Base-by-base conservation (phyloP, 495 filamentous ascomycete genomes). In the Hyaloscypha hepaticicola region DNA sequence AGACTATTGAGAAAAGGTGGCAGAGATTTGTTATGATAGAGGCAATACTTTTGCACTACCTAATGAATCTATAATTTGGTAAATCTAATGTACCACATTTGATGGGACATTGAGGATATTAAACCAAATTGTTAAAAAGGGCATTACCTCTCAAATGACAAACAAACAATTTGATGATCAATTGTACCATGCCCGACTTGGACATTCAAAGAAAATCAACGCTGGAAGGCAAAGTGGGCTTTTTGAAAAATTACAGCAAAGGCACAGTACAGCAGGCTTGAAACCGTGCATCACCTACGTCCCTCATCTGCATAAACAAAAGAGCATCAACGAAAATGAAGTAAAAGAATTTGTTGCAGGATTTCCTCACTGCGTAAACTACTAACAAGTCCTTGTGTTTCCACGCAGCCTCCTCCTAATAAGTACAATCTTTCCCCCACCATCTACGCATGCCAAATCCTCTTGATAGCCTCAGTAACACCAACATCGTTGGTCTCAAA, bases 401-500 rank as follows among this genome's bases (percentile, higher is more conserved):
- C 56, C n/a, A 58, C 11, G 19, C 21, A 14, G 14, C 27, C 27
- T 12, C n/a, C 34, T 9, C 25, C 29, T 27, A 63, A 65, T 60
- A 66, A 66, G 61, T 66, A 66, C 66, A 71, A 22, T 45, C 62
- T 38, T 19, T 16, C 22, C 16, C 16, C n/a, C 21, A 56, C 6
- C 52, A 21, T 25, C 67, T 77, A 82, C 71, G 93, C 93, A 66
- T 81, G 88, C 93, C 93, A 97, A 69, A 96, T 80, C 67, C 89
- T 84, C 83, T 89, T 91, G 65, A 96, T 80, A 29, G 88, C 88
- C 82, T 96, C 93, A 19, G 92, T 96, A 62, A 99, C 72, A 59
- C 95, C 95, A 45, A 99, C 92, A 71, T 99, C 95, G 74, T 96
- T 97, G n/a, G 95, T 99, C 87, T 99, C 93, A 74, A 98, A 97